A percentile compares a stretch with the other conserved stretches of the same genome.
These are phyloP conservation scores for Prunus mongolica DNA, from an alignment of 306 rosid genomes.

Conservation along the genomic window DNA sequence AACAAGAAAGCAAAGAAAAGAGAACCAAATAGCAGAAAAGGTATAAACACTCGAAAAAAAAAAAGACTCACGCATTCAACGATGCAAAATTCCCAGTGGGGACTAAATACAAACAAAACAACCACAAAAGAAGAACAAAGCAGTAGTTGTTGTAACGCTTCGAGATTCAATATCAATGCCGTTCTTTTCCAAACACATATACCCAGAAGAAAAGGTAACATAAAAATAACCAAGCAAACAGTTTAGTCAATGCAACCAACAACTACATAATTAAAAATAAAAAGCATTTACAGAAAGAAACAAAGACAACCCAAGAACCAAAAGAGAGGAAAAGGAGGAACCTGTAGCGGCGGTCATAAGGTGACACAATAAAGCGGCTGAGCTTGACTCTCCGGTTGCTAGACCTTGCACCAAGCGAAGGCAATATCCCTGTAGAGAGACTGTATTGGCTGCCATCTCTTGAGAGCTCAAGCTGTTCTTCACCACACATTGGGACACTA, in stretches of 20 bases:
- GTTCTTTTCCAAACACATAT: neutral
- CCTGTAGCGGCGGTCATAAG: slow-evolving; percentile 88
- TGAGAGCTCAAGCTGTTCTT: slow-evolving; percentile 65
- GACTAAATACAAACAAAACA: neutral
- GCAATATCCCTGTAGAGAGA: slow-evolving; percentile 67
- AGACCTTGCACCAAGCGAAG: slow-evolving; percentile 73
- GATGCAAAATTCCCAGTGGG: neutral
- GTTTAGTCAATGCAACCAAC: neutral
- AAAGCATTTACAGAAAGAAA: neutral
- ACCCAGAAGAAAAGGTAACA: neutral
- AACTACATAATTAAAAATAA: neutral
- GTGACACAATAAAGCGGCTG: slow-evolving; percentile 40
- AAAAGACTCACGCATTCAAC: neutral
- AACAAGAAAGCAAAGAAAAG: neutral
- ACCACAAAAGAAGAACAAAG: neutral
- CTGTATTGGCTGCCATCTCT: slow-evolving; percentile 85
- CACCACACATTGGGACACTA: slow-evolving; percentile 41
- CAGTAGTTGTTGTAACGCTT: neutral
- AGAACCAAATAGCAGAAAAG: neutral
- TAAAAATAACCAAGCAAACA: neutral
- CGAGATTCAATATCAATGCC: slow-evolving; percentile 11
- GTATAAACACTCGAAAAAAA: neutral
- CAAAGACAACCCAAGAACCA: neutral
- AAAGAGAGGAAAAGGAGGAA: neutral
- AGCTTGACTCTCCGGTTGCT: slow-evolving; percentile 58